Evolutionary conservation across 2,329 filamentous ascomycete species (phyloP), one percentile per base, ranked within the genome.

Genomic region (Claviceps pusilla): DNA sequence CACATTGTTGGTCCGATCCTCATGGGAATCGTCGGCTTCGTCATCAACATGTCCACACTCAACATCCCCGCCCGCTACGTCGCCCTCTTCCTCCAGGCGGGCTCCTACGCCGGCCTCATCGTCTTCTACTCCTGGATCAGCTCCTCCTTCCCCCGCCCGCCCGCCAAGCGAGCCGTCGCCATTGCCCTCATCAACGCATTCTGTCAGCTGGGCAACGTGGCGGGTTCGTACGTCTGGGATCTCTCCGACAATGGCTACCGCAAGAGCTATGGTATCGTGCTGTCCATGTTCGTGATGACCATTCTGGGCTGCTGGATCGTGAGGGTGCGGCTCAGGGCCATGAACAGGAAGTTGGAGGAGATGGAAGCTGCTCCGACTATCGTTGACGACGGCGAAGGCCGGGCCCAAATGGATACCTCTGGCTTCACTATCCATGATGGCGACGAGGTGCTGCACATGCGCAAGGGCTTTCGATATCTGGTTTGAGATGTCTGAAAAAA

Each of bases 201-300:
- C 66, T 73, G 71, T 45, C 78, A 79, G 67, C 69, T 80, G 3
- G 77, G 77, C 52, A 80, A 79, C 61, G 72, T 80, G 0, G 79
- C 80, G 0, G 80, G 80, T 2, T 78, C 75, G 0, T 84, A 84
- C 60, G 80, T 84, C 3, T 84, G 80, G 80, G 68, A 73, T 52
- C 70, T 84, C 51, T 68, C 71, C 29, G 78, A 74, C 0, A 75
- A 83, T 57, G 81, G 81, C 0, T 84, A 74, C 69, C 74, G 80
- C 58, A 76, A 79, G 68, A 82, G 78, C 57, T 84, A 84, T 60
- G 80, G 78, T 4, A 80, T 84, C 55, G 81, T 84, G 5, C 74
- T 76, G 14, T 71, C 78, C 61, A 84, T 84, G 80, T 84, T 83
- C 61, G 78, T 77, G 3, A 60, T 80, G 45, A 78, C 80, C 0